Evolutionary conservation across 441 rosid species (phyloP), one percentile per base, ranked within the genome.

Genomic region (Pelargonium cotyledonis): DNA sequence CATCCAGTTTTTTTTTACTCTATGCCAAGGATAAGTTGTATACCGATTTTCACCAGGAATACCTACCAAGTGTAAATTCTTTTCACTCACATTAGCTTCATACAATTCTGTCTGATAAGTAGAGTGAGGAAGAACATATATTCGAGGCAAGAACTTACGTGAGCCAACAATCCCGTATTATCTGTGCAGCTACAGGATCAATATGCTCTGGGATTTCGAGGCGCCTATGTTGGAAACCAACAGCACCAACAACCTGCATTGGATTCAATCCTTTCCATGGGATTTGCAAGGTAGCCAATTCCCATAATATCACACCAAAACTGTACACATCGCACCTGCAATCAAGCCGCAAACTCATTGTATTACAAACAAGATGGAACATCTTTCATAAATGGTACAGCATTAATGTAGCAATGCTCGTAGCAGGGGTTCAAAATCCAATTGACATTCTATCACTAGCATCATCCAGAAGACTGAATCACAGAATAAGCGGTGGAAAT

Each of bases 211-310:
- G 91, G 73, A 95, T 92, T 74, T 90, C 97, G 6, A 92, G 96
- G 14, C 87, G 98, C 63, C 92, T 83, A 71, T 92, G 84, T 73
- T 95, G 97, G 83, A 95, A 95, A 63, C 99, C 99, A 41, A 95
- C 98, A 68, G 99, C 99, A 71, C 98, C 99, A 72, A 95, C 99
- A 44, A 95, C 99, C 75, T 95, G 99, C 97, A 92, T 92, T 8
- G 99, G 97, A 67, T 95, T 95, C 85, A 95, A 80, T 61, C 98
- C 98, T 80, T 81, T 87, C 99, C 99, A 95, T 7, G 99, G 99
- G 66, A 90, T 72, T 29, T 76, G 66, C 77, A 85, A 78, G 40
- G 99, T 92, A 29, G 85, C 83, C 77, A 95, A 60, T 78, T 95
- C 99, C 99, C 99, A 95, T 68, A 92, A 80, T 82, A 95, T 95